These are phyloP conservation scores for Pyrus bretschneideri DNA, from an alignment of 306 rosid genomes.

Conservation along the genomic window DNA sequence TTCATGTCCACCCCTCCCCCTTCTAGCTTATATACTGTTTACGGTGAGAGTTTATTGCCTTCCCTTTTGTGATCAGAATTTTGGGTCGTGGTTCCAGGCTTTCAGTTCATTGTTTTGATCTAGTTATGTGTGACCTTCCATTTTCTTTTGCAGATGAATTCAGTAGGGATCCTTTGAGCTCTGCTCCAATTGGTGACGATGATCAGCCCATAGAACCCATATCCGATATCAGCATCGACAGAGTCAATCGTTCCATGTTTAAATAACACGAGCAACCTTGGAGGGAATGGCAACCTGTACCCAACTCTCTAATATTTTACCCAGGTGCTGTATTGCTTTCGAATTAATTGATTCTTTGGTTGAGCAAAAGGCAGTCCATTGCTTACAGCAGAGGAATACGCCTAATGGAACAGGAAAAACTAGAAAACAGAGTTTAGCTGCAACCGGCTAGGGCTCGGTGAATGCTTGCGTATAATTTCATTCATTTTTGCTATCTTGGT, in stretches of 20 bases:
- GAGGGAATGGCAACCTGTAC: not conserved
- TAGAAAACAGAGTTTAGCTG: not conserved
- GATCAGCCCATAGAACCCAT: slow-evolving; percentile 73
- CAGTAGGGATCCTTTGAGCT: slow-evolving; percentile 58
- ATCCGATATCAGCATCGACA: slow-evolving; percentile 55
- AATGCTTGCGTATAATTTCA: no score
- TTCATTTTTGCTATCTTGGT: no score
- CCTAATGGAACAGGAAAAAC: not conserved
- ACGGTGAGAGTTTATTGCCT: slow-evolving; percentile 43
- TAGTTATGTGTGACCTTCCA: not conserved
- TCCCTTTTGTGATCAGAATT: not conserved
- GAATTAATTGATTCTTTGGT: not conserved
- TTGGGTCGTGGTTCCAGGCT: not conserved
- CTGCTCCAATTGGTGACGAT: slow-evolving; percentile 26
- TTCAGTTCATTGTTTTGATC: not conserved
- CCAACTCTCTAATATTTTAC: not conserved
- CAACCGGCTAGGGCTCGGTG: no score
- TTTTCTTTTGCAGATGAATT: slow-evolving; percentile 61
- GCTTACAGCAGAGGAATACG: not conserved
- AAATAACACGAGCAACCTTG: slow-evolving; percentile 6
- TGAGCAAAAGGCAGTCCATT: not conserved
- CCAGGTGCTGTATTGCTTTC: not conserved
- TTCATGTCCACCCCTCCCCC: slow-evolving; percentile 78
- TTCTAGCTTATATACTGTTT: slow-evolving; percentile 51
- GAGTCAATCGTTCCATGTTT: slow-evolving; percentile 68